phyloP scores from a whole-genome alignment of 2,329 filamentous ascomycete species.

The Mollisia scopiformis region DNA sequence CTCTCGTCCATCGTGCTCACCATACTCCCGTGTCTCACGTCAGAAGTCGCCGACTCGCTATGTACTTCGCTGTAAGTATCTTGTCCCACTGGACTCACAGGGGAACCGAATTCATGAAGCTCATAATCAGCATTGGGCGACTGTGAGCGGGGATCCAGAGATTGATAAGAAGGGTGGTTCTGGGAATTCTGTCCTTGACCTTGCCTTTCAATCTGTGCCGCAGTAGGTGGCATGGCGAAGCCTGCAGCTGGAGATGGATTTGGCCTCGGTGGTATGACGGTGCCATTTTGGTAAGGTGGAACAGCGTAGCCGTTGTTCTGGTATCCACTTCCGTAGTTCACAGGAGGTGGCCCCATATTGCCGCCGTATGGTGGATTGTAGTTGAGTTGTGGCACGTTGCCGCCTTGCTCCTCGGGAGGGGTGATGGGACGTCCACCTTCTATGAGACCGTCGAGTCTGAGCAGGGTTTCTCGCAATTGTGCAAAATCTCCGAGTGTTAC shows the following conservation, averaged over 20 bases:
- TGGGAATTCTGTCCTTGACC: not conserved
- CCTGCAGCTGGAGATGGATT: not conserved
- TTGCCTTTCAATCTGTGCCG: not conserved
- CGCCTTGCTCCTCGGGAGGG: not conserved
- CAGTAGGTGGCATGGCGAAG: not conserved
- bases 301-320: not conserved
- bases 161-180: not conserved
- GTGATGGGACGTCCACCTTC: not conserved
- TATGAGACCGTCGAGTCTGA: conserved; percentile 8
- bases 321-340: not conserved
- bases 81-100: not conserved
- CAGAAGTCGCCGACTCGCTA: not conserved
- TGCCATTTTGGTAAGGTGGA: not conserved
- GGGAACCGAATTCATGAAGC: not conserved
- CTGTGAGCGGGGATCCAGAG: not conserved
- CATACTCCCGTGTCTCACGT: not conserved
- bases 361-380: not conserved
- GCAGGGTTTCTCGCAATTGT: conserved; percentile 5
- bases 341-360: not conserved
- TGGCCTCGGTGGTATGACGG: too few relatives aligned
- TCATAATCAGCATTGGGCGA: not conserved
- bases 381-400: not conserved
- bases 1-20: not conserved
- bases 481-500: conserved; percentile 8
- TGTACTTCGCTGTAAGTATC: too few relatives aligned